Evolutionary conservation across 2,329 filamentous ascomycete species (phyloP), one percentile per base, ranked within the genome.

Genomic region (Ilyonectria destructans): DNA sequence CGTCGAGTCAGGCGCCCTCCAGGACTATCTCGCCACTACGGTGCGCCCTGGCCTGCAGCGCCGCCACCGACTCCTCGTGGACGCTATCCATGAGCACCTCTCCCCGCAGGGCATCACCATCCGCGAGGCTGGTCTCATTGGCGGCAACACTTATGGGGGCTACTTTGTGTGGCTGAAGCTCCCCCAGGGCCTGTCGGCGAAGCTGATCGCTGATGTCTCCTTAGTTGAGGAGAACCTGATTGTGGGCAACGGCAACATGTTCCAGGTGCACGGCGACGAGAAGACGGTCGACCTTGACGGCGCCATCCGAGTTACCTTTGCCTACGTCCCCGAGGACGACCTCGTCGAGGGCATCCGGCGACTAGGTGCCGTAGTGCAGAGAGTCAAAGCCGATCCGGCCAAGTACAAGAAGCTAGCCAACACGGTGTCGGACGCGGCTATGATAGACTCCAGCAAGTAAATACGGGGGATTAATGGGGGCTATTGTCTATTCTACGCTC

Each of bases 131-230:
- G 80, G 74, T 15, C 80, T 87, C 62, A 74, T 79, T 1, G 78
- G 82, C 62, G 80, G 83, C 37, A 78, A 83, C 4, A 79, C 91
- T 3, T 92, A 91, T 33, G 95, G 95, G 0, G 95, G 95, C 0
- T 97, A 96, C 78, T 97, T 97, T 79, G 84, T 97, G 55, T 97
- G 94, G 94, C 80, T 97, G 29, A 86, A 85, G 1, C 80, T 97
- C 5, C 90, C 91, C 0, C 69, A 79, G 2, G 79, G 69, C 62
- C 51, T 83, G 3, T 81, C 92, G 61, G 83, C 85, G 9, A 89
- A 81, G 35, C 84, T 86, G 8, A 83, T 94, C 35, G 88, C 88
- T 7, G 81, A 85, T 72, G 83, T 84, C 45, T 91, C 91, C 17
- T 82, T 86, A 75, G 81, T 84, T 23, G 88, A 91, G 62, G 91